These are phyloP conservation scores for Rhodosporidiobolus odoratus DNA, from an alignment of 768 basidiomycete species.

Conservation along the genomic window DNA sequence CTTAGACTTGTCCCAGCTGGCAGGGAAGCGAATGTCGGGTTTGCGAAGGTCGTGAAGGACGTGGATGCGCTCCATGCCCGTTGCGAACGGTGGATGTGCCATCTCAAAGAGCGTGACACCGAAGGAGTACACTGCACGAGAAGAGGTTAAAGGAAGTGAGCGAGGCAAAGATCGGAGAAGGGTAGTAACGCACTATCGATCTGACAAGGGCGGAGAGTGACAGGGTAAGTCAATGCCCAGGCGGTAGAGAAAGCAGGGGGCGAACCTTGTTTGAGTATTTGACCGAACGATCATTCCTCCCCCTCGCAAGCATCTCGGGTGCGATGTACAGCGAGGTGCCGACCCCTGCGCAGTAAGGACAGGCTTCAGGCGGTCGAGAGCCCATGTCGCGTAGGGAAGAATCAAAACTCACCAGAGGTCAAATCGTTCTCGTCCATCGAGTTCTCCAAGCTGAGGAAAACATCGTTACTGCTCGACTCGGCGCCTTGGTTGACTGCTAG, in stretches of 20 bases:
- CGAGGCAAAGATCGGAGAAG: background rate
- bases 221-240: no score
- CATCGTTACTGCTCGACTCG: constrained; percentile 21
- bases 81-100: constrained; percentile 38
- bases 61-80: constrained; percentile 43
- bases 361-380: background rate
- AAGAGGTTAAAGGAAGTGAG: background rate
- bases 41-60: constrained; percentile 42
- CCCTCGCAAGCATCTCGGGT: constrained; percentile 36
- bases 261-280: constrained; percentile 40
- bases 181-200: background rate
- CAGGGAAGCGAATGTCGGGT: constrained; percentile 42
- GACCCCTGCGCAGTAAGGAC: constrained; percentile 26
- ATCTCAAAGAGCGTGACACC: constrained; percentile 41
- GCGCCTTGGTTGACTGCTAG: constrained; percentile 35
- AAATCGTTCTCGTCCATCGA: constrained; percentile 33
- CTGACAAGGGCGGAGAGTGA: background rate
- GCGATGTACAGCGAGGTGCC: constrained; percentile 42
- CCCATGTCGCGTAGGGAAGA: background rate
- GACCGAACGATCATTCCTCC: constrained; percentile 18
- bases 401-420: constrained; percentile 21
- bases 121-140: constrained; percentile 39
- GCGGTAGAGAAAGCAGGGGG: background rate
- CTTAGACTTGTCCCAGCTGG: constrained; percentile 35
- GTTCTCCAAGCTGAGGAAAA: constrained; percentile 27